phyloP scores from a whole-genome alignment of 2,329 filamentous ascomycete species.

The Fusarium xylarioides region DNA sequence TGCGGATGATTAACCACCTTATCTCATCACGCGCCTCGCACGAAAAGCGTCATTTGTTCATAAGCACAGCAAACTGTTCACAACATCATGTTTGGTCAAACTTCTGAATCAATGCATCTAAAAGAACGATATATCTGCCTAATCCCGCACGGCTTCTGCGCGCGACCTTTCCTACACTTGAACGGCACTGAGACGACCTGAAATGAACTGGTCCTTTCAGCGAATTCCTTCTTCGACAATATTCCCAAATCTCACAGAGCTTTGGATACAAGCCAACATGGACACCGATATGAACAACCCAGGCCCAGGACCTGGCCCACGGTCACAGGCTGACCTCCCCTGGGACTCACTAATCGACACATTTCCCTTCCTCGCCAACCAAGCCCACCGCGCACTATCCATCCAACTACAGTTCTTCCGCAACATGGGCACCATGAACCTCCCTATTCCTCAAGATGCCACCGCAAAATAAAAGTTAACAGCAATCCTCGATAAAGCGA shows the following conservation, averaged over 20 bases:
- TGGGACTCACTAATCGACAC: background rate
- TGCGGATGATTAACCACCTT: too few species aligned
- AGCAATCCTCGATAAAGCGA: background rate
- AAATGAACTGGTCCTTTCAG: accelerated
- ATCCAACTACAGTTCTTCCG: background rate
- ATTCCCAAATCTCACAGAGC: too few species aligned
- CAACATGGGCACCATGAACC: background rate
- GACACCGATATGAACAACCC: background rate
- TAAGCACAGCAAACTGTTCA: background rate
- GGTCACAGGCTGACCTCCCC: background rate
- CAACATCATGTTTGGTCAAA: background rate
- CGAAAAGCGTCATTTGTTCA: background rate
- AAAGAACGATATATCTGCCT: background rate
- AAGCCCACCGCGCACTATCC: background rate
- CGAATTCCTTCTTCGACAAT: too few species aligned
- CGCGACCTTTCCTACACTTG: background rate
- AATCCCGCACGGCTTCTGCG: background rate
- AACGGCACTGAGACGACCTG: background rate
- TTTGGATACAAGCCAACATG: accelerated
- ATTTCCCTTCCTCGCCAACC: background rate
- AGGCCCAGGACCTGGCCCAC: background rate
- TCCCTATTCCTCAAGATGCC: background rate
- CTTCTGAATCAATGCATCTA: background rate
- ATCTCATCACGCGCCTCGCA: background rate
- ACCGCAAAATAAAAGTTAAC: background rate